phyloP scores from a whole-genome alignment of 306 rosid genomes.

The Castanea crenata region DNA sequence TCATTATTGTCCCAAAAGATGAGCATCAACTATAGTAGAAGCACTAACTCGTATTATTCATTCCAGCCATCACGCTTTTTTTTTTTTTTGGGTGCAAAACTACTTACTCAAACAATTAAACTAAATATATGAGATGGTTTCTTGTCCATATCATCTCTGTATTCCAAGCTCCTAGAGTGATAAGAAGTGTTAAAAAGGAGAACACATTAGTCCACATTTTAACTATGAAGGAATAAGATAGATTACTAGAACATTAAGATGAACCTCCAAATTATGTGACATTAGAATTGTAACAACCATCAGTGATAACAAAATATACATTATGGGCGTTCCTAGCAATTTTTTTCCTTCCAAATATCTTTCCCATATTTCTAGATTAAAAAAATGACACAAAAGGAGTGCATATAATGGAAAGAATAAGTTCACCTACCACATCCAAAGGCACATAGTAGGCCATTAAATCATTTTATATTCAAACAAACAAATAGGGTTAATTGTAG shows the following conservation, averaged over 20 bases:
- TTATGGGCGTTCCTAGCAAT: neutral
- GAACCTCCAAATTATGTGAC: conserved; percentile 85
- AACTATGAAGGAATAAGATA: neutral
- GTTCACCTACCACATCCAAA: conserved; percentile 69
- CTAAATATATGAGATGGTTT: conserved; percentile 59
- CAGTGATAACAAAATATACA: neutral
- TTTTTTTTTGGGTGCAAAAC: too few relatives aligned
- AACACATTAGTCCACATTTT: neutral
- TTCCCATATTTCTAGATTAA: neutral
- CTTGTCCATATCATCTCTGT: conserved; percentile 47
- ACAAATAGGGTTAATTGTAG: too few relatives aligned
- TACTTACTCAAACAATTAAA: too few relatives aligned
- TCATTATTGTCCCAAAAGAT: too few relatives aligned
- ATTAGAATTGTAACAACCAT: neutral
- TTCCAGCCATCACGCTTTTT: too few relatives aligned
- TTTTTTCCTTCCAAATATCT: neutral
- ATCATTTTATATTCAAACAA: too few relatives aligned
- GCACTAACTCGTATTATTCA: too few relatives aligned
- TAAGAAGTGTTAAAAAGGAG: neutral
- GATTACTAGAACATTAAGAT: neutral
- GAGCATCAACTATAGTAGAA: too few relatives aligned
- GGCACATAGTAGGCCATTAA: conserved; percentile 54
- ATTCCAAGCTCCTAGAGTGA: conserved; percentile 57
- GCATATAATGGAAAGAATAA: neutral
- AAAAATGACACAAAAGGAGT: neutral